Evolutionary conservation across 345 rosid species (phyloP).

Genomic region (Ceriops decandra): DNA sequence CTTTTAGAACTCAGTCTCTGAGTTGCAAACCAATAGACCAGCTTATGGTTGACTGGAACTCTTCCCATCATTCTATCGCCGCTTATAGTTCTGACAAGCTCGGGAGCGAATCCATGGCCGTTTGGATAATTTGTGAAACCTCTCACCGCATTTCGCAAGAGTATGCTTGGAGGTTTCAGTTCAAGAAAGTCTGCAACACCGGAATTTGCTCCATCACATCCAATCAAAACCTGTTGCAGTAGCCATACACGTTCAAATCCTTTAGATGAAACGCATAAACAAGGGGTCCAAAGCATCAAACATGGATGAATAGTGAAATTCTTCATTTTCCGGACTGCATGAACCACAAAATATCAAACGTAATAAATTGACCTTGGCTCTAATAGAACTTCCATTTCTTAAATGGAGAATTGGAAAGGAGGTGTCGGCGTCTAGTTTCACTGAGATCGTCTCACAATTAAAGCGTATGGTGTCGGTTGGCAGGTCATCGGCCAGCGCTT

Average conservation of each 20-base stretch:
- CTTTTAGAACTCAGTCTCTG: conserved; percentile 17
- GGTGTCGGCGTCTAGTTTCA: conserved; percentile 28
- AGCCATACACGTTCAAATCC: too few relatives aligned
- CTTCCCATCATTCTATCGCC: conserved; percentile 28
- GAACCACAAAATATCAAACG: too few relatives aligned
- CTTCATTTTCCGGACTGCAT: too few relatives aligned
- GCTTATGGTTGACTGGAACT: conserved; percentile 29
- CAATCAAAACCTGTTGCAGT: conserved; percentile 41
- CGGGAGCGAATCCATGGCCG: conserved; percentile 37
- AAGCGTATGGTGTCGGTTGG: conserved; percentile 38
- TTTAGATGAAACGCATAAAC: too few relatives aligned
- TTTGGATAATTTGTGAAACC: conserved; percentile 41
- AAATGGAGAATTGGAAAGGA: conserved; percentile 30
- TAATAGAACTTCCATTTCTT: conserved; percentile 28
- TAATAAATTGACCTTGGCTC: conserved; percentile 34
- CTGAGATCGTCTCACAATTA: conserved; percentile 27
- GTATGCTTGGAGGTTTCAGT: conserved; percentile 26
- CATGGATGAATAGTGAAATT: too few relatives aligned
- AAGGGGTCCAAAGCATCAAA: too few relatives aligned
- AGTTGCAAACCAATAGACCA: conserved; percentile 38
- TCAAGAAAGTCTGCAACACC: conserved; percentile 35
- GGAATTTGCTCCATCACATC: conserved; percentile 56
- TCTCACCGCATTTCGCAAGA: conserved; percentile 34
- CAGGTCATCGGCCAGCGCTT: conserved; percentile 36
- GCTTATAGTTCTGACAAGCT: conserved; percentile 16